phyloP scores from a whole-genome alignment of 441 rosid genomes.

The Eutrema salsugineum region DNA sequence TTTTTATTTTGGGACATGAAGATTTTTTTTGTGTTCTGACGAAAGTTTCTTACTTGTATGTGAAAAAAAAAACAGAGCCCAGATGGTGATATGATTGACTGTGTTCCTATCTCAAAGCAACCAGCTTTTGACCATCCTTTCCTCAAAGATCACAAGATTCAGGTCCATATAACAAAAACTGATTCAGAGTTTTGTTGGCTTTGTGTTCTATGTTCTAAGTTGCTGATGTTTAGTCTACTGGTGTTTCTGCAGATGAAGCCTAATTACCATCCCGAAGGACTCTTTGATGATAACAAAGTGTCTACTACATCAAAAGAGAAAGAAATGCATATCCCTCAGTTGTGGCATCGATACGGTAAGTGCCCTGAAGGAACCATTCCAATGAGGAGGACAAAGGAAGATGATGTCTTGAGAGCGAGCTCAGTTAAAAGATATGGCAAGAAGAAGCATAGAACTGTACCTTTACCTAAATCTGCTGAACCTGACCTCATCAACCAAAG shows the following conservation, averaged over 20 bases:
- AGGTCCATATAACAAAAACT: slow-evolving; percentile 40
- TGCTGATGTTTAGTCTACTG: neutral
- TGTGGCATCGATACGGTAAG: slow-evolving; percentile 79
- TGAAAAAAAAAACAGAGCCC: slow-evolving; percentile 61
- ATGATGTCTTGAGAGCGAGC: slow-evolving; percentile 87
- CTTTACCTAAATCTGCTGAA: slow-evolving; percentile 81
- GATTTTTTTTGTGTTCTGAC: neutral
- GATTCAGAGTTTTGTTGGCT: neutral
- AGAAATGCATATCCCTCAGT: slow-evolving; percentile 57
- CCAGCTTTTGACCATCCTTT: slow-evolving; percentile 98
- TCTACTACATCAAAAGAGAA: slow-evolving; percentile 43
- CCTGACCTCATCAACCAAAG: slow-evolving; percentile 70
- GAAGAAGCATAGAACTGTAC: slow-evolving; percentile 74
- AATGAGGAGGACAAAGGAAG: slow-evolving; percentile 77
- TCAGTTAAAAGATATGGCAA: slow-evolving; percentile 87
- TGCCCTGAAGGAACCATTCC: slow-evolving; percentile 86
- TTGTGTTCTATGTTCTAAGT: neutral
- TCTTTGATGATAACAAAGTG: slow-evolving; percentile 73
- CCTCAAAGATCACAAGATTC: slow-evolving; percentile 98
- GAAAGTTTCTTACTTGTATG: slow-evolving; percentile 15
- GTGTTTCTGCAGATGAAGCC: slow-evolving; percentile 65
- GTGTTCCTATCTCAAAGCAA: slow-evolving; percentile 79
- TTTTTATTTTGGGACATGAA: too few species aligned
- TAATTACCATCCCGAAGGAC: slow-evolving; percentile 78
- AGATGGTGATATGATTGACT: slow-evolving; percentile 93